Percentiles rank a stretch among this genome's conserved stretches.
phyloP scores from a whole-genome alignment of 148 eudicot species.

The Mesembryanthemum crystallinum region DNA sequence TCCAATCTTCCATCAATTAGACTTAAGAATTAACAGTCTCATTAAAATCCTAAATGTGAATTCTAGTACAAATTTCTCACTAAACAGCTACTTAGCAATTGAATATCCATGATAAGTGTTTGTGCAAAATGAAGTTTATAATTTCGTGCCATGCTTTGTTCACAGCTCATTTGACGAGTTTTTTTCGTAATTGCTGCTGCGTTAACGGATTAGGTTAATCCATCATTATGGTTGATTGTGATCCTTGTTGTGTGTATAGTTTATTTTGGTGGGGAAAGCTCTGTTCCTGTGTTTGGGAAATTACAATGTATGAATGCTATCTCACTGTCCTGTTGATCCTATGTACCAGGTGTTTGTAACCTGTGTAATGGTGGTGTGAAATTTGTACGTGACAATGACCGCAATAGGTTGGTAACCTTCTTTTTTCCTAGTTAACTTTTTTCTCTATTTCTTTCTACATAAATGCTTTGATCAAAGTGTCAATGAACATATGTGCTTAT shows the following conservation, averaged over 20 bases:
- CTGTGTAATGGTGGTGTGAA: slow-evolving; percentile 97
- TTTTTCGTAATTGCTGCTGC: too few relatives aligned
- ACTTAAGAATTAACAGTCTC: too few relatives aligned
- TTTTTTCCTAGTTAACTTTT: neutral
- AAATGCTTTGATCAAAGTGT: neutral
- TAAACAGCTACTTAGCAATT: too few relatives aligned
- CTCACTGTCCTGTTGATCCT: neutral
- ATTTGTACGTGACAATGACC: slow-evolving; percentile 86
- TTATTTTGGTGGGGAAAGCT: neutral
- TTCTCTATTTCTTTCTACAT: neutral
- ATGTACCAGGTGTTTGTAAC: slow-evolving; percentile 85
- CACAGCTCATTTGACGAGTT: too few relatives aligned
- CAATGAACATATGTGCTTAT: neutral
- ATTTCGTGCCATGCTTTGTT: too few relatives aligned
- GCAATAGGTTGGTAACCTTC: slow-evolving; percentile 43
- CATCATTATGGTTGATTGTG: neutral
- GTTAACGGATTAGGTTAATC: neutral
- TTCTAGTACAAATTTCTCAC: too few relatives aligned
- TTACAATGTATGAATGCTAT: neutral
- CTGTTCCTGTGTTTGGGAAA: neutral
- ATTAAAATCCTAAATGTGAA: too few relatives aligned
- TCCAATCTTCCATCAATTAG: too few relatives aligned
- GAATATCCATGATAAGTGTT: too few relatives aligned
- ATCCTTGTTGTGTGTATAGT: neutral
- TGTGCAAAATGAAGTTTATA: too few relatives aligned